Base-by-base conservation (phyloP, 768 basidiomycete species). In the Suillus occidentalis region DNA sequence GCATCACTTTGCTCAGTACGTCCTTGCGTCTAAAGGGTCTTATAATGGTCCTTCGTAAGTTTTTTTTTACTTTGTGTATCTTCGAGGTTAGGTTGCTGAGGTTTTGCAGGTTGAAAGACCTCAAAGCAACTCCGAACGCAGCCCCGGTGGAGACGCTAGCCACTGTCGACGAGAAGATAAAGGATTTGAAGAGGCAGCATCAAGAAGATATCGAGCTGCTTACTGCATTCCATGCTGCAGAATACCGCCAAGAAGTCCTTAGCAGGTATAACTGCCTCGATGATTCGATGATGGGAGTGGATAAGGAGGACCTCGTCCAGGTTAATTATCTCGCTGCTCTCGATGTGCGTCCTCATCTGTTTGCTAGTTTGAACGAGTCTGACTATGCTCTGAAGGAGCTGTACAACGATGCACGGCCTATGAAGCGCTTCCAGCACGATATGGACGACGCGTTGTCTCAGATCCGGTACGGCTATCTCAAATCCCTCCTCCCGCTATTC, bases 31-130 rank as follows among this genome's bases (percentile, higher is more conserved):
- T 61, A 81, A 78, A 60, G 78, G 79, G 47, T 62, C 74, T 53
- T 72, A 73, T 12, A 28, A 13, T 20, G 74, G 83, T 10, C 81
- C 82, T 55, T 73, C 77, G 84, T 83, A 71, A 64, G 80, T 66
- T 8, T 40, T 43, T 31, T 63, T 37, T 7, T 39, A 4, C 25
- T 6, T 50, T 10, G 13, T 22, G 18, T 14, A 16, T 65, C 4
- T 16, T 12, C 34, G 34, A 36, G 22, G 34, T 28, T 18, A 45
- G 28, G 13, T 13, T 14, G 37, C n/a, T 52, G 59, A 76, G 72
- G 0, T 68, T 65, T 12, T 72, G 70, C 7, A 65, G 65, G 6
- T 45, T 76, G 43, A 63, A 72, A 7, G 69, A 70, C 36, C 69
- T 75, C 18, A 74, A 70, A 57, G 68, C 61, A 25, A 39, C 62